Evolutionary conservation across 768 basidiomycete species (phyloP).

Genomic region (Pleurotus citrinopileatus): DNA sequence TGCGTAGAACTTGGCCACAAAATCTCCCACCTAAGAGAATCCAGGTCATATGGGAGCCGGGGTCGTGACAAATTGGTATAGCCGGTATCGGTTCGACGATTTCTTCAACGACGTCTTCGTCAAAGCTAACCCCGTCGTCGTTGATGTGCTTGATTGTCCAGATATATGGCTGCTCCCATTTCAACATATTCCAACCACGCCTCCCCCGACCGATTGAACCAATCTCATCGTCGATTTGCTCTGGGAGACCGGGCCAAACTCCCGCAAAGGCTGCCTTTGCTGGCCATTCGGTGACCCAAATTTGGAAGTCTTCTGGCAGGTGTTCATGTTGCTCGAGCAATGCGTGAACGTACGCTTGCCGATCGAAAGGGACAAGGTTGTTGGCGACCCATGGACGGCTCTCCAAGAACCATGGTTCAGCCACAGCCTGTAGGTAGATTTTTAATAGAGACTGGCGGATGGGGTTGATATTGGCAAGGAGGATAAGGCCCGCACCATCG

Average conservation of each 20-base stretch:
- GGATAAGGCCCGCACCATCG: conserved; percentile 16
- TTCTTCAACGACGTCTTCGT: neutral
- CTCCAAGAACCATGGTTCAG: conserved; percentile 14
- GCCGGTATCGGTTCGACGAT: neutral
- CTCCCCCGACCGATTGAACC: neutral
- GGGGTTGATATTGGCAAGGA: conserved; percentile 13
- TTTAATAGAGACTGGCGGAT: conserved; percentile 18
- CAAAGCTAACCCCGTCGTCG: neutral
- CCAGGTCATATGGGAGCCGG: neutral
- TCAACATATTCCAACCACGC: neutral
- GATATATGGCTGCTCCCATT: neutral
- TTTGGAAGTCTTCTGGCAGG: conserved; percentile 19
- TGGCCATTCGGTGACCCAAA: conserved; percentile 27
- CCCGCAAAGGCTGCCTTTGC: conserved; percentile 17
- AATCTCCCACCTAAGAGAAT: neutral
- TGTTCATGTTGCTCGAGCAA: conserved; percentile 12
- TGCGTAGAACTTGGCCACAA: neutral
- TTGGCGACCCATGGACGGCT: conserved; percentile 15
- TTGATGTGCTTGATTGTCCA: neutral
- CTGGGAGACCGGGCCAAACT: conserved; percentile 19
- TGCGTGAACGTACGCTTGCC: conserved; percentile 10
- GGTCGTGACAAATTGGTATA: neutral
- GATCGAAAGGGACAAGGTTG: conserved; percentile 7
- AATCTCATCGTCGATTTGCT: neutral
- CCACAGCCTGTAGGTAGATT: conserved; percentile 14